Conservation (phyloP, 78 protist species). For the Dictyostelium brefeldianum region DNA sequence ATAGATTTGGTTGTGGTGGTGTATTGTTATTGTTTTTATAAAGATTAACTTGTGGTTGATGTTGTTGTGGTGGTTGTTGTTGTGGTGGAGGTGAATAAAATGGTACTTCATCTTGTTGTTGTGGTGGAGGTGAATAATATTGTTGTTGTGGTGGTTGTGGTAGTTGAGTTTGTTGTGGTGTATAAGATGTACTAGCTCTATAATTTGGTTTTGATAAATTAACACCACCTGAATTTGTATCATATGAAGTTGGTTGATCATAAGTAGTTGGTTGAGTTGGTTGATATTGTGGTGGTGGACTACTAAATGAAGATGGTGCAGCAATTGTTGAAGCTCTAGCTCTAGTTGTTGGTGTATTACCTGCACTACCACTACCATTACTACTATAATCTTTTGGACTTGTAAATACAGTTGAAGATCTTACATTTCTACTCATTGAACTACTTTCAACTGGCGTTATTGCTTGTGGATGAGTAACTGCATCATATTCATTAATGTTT, state of each 20-base stretch:
- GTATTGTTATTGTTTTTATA: background rate
- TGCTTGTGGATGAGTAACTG: conserved; percentile 35
- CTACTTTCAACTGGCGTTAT: conserved; percentile 39
- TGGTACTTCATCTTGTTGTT: conserved; percentile 31
- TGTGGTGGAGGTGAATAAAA: background rate
- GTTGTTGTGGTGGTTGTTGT: background rate
- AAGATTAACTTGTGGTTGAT: background rate
- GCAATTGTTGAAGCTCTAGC: conserved; percentile 36
- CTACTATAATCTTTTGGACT: conserved; percentile 17
- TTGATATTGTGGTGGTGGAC: too few relatives aligned
- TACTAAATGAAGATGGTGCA: background rate
- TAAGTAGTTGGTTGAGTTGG: background rate
- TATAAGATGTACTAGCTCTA: background rate
- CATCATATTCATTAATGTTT: conserved; percentile 48
- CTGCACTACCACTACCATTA: background rate
- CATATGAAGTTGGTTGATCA: conserved; percentile 16
- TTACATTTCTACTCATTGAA: conserved; percentile 45
- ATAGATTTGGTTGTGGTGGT: background rate
- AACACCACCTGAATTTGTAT: background rate
- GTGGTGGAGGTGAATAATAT: background rate
- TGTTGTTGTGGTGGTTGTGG: conserved; percentile 5
- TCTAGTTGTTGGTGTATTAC: conserved; percentile 18
- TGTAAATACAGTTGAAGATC: conserved; percentile 51
- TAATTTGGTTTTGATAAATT: background rate
- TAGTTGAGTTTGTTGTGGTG: conserved; percentile 21